Evolutionary conservation across 257 asterid species (phyloP), one percentile per base, ranked within the genome.

Genomic region (Fraxinus pennsylvanica): DNA sequence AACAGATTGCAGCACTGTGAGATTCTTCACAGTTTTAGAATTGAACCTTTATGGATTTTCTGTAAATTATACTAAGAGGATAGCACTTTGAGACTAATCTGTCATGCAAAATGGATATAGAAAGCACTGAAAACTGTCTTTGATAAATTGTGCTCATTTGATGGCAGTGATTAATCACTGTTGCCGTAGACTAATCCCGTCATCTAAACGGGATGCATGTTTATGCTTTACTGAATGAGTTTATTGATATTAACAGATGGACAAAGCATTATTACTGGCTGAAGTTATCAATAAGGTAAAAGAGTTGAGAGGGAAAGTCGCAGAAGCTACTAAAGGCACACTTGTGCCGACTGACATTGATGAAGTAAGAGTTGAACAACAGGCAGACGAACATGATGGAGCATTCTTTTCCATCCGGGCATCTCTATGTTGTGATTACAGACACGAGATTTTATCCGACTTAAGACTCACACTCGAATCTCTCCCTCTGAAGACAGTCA

Each of bases 251-350:
- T 74, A 27, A 32, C 80, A 93, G 98, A 91, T 91, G 98, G 98
- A 93, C 83, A 91, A 93, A 79, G 98, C 98, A 71, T 92, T 91
- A 75, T 78, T 93, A 71, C 91, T 93, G 21, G 92, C 89, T 38
- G 93, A 91, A 87, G 98, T 90, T 19, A 85, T 93, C 68, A 88
- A 84, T 29, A 86, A 81, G 80, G 90, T 91, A 73, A 93, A 89
- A 75, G 81, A 83, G 75, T 68, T 93, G 36, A 88, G 85, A 74
- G 80, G 75, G 38, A 82, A 45, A 50, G 89, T 86, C 52, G 76
- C 84, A 1, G 96, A 90, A 79, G 91, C 91, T 76, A 88, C 92
- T 10, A 71, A 77, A 29, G 96, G 90, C 4, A 76, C 88, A 32
- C 90, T 93, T 27, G 87, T 90, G 30, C 98, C 98, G 19, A 90